phyloP scores from a whole-genome alignment of 257 asterid genomes.

The Solanum sitiens region DNA sequence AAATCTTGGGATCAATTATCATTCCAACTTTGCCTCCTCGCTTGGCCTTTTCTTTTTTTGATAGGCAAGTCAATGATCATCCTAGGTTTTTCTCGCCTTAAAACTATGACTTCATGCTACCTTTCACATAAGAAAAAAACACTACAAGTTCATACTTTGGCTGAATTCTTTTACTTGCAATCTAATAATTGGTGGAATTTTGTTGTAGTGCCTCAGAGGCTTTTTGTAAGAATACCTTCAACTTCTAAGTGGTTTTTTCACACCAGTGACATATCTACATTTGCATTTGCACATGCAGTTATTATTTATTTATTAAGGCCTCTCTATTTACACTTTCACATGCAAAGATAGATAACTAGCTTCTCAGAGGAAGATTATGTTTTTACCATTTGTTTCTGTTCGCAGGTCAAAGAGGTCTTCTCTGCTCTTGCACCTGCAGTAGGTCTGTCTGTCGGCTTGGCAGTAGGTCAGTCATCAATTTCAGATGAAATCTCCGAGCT shows the following conservation, averaged over 20 bases:
- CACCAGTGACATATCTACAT: neutral
- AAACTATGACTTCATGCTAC: neutral
- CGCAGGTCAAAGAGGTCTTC: constrained; percentile 83
- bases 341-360: neutral
- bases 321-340: neutral
- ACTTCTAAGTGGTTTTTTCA: neutral
- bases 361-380: neutral
- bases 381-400: neutral
- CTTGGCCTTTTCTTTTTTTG: neutral
- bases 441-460: constrained; percentile 89
- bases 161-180: neutral
- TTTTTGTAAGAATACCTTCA: neutral
- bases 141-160: neutral
- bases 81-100: neutral
- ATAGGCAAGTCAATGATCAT: neutral
- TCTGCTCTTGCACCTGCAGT: constrained; percentile 82
- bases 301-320: neutral
- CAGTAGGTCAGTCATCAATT: constrained; percentile 91
- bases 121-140: neutral
- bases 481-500: constrained; percentile 80
- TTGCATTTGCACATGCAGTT: neutral
- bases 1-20: neutral
- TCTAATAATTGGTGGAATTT: neutral
- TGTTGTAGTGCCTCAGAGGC: neutral
- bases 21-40: neutral